Evolutionary conservation across 2,329 filamentous ascomycete species (phyloP), one percentile per base, ranked within the genome.

Genomic region (Coniochaeta prunicola): DNA sequence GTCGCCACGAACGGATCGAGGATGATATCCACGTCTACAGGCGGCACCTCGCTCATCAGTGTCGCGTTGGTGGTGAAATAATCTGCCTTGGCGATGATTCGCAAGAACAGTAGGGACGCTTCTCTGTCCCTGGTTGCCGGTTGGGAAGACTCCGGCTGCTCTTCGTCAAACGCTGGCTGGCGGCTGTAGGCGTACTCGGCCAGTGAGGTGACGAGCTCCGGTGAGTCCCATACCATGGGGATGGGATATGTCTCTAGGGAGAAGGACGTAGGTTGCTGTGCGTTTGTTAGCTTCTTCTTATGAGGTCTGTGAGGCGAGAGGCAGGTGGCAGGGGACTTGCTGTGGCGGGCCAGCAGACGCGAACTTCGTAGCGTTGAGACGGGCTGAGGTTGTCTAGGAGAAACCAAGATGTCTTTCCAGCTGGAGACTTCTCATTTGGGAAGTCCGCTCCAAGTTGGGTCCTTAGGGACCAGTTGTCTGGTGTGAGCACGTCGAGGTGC

Each of bases 341-440:
- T 61, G 88, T 94, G 42, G 94, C 94, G 61, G 91, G 81, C 92
- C 93, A 99, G 76, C 93, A 97, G 60, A 97, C 80, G 58, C 94
- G 86, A 55, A 96, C 82, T 77, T 99, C 94, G 78, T 97, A 97
- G 64, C 92, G 83, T 68, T 88, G 87, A 12, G 85, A 84, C 36
- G 84, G 81, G n/a, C 74, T 79, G 58, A 99, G 78, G 34, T 80
- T 76, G 59, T 89, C 82, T 6, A 99, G 82, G 8, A 93, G 75
- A 64, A 92, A 83, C 94, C 94, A 97, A 30, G 89, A 87, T 57
- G 86, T 78, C 12, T 78, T 74, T 8, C 90, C 91, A 13, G 77
- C 70, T 10, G 79, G 80, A 31, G 73, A 69, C 2, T 75, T 69
- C 8, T 75, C 65, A 7, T 75, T 80, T 12, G 91, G 86, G 69